Evolutionary conservation across 78 protist genomes (phyloP).

Genomic region (Dictyostelium citrinum): DNA sequence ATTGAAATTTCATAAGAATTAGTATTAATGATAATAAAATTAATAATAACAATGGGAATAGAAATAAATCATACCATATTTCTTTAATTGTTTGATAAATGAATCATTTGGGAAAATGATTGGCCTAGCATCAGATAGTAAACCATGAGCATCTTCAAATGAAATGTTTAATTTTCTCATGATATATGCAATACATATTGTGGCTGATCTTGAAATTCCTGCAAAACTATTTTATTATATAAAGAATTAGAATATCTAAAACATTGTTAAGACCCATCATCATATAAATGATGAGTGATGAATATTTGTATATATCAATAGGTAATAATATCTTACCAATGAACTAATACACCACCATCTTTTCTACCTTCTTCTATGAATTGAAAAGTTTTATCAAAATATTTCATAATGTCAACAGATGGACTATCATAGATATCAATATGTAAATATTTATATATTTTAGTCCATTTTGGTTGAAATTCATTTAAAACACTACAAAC

Average conservation of each 20-base stretch:
- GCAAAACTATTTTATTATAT: neutral
- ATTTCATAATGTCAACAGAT: conserved; percentile 1
- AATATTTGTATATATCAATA: no score
- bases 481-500: conserved; percentile 27
- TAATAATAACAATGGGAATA: neutral
- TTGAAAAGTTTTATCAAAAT: conserved; percentile 62
- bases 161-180: conserved; percentile 51
- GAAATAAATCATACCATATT: neutral
- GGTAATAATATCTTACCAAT: conserved; percentile 25
- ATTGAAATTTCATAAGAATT: neutral
- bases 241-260: no score
- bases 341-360: conserved; percentile 81
- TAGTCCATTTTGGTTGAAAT: conserved; percentile 61
- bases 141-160: conserved; percentile 61
- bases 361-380: conserved; percentile 70
- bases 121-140: conserved; percentile 56
- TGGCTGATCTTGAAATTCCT: conserved; percentile 81
- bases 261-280: no score
- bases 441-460: conserved; percentile 36
- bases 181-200: conserved; percentile 71
- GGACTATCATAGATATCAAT: conserved; percentile 34
- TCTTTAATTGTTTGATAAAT: conserved; percentile 71
- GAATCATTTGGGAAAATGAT: conserved; percentile 75
- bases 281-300: no score
- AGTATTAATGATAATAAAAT: neutral